phyloP scores from a whole-genome alignment of 768 basidiomycete species.

The Rhizopogon rudus region DNA sequence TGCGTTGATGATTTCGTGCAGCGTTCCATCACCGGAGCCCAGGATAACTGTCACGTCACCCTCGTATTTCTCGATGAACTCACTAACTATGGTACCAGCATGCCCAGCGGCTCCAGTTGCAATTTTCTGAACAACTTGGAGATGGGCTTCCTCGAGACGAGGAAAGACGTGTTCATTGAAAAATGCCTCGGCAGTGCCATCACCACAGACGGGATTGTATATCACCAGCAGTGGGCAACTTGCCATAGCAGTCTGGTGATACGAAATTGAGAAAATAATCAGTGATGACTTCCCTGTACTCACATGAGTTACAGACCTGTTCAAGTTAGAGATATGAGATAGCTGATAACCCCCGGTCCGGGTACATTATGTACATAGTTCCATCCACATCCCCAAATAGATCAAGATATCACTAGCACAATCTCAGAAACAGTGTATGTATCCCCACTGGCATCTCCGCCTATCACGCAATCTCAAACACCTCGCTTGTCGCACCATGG shows the following conservation, averaged over 20 bases:
- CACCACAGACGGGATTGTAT: conserved; percentile 75
- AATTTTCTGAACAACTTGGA: conserved; percentile 31
- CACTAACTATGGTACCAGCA: conserved; percentile 44
- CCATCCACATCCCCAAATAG: conserved; percentile 4
- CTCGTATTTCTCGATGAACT: conserved; percentile 31
- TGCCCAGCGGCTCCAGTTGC: conserved; percentile 50
- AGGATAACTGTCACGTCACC: conserved; percentile 47
- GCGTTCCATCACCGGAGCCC: conserved; percentile 87
- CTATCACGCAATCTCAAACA: not conserved
- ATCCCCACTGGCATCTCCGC: not conserved
- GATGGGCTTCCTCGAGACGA: conserved; percentile 38
- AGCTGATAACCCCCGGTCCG: not conserved
- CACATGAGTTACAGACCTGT: not conserved
- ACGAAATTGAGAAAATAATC: not conserved
- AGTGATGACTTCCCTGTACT: not conserved
- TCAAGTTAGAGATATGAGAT: too few species aligned
- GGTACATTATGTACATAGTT: too few species aligned
- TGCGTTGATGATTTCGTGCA: conserved; percentile 81
- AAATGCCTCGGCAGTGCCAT: conserved; percentile 49
- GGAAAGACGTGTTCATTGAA: conserved; percentile 62
- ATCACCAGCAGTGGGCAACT: conserved; percentile 53
- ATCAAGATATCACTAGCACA: not conserved
- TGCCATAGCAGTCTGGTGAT: not conserved
- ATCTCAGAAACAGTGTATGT: not conserved
- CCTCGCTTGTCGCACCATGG: conserved; percentile 17